Evolutionary conservation across 257 asterid genomes (phyloP).

Genomic region (Hygrophila difformis): DNA sequence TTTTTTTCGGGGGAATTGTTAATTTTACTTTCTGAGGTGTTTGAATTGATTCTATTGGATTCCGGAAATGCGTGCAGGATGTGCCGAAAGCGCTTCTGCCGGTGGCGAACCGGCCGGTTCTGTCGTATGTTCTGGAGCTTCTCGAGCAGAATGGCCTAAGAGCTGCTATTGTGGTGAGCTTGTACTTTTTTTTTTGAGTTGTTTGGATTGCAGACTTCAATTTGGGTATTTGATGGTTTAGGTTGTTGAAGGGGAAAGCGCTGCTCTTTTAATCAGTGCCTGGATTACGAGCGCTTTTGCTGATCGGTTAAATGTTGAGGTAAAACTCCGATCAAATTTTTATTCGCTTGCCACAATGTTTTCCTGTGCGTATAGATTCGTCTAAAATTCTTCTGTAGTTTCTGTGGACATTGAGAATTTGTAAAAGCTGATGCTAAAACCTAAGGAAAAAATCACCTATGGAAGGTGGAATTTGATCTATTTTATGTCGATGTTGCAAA

Average conservation of each 20-base stretch:
- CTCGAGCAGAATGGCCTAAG: conserved; percentile 69
- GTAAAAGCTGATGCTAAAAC: no score
- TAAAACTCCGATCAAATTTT: conserved; percentile 13
- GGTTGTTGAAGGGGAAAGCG: conserved; percentile 91
- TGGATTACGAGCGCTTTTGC: conserved; percentile 80
- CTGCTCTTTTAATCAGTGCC: conserved; percentile 73
- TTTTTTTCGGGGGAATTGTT: background rate
- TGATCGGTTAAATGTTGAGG: conserved; percentile 94
- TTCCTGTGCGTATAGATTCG: background rate
- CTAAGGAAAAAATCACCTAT: no score
- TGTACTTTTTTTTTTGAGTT: background rate
- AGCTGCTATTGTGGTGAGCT: conserved; percentile 69
- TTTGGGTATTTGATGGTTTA: conserved; percentile 13
- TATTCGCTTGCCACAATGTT: conserved; percentile 9
- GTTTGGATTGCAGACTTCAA: conserved; percentile 5
- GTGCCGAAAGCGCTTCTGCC: conserved; percentile 88
- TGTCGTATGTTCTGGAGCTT: conserved; percentile 77
- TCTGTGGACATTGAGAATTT: no score
- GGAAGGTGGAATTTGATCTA: no score
- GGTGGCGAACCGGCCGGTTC: conserved; percentile 77
- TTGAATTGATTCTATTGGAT: background rate
- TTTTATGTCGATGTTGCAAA: no score
- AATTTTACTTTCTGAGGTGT: background rate
- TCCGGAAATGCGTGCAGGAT: conserved; percentile 53
- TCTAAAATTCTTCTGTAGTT: background rate